Evolutionary conservation across 768 basidiomycete species (phyloP).

Genomic region (Clitopilus hobsonii): DNA sequence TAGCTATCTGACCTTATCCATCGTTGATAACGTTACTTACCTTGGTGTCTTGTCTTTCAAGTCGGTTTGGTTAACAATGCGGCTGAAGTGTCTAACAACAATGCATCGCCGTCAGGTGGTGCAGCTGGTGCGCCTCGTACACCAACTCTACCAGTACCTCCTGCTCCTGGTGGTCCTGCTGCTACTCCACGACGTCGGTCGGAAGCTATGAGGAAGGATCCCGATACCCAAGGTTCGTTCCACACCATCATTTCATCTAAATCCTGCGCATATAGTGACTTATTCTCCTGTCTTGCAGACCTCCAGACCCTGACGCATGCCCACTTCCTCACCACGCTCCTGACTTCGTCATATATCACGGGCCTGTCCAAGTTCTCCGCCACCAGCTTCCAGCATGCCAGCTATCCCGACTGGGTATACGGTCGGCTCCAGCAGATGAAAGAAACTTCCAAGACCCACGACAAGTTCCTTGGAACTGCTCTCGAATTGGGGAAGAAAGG

Average conservation of each 20-base stretch:
- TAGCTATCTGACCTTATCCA: neutral
- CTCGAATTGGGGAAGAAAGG: constrained; percentile 32
- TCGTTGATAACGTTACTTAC: neutral
- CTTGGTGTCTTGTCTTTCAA: neutral
- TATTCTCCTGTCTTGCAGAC: neutral
- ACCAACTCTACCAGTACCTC: neutral
- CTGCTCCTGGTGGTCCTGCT: neutral
- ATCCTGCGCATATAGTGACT: neutral
- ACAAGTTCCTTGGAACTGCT: constrained; percentile 33
- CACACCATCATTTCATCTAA: neutral
- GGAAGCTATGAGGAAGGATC: neutral
- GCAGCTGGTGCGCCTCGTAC: neutral
- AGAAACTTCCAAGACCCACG: constrained; percentile 45
- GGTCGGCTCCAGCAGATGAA: constrained; percentile 44
- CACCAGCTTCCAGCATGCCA: constrained; percentile 36
- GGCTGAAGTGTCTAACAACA: neutral
- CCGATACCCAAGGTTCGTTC: neutral
- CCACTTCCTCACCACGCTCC: neutral
- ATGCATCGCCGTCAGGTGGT: neutral
- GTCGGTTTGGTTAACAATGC: neutral
- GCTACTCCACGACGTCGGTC: neutral
- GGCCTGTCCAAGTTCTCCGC: constrained; percentile 11
- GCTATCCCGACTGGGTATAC: constrained; percentile 41
- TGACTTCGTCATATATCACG: neutral
- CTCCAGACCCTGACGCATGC: neutral